Percentiles rank a stretch among this genome's conserved stretches.
Conservation (phyloP, 192 early-diverging fungal genomes). For the Chytriomyces sp. region DNA sequence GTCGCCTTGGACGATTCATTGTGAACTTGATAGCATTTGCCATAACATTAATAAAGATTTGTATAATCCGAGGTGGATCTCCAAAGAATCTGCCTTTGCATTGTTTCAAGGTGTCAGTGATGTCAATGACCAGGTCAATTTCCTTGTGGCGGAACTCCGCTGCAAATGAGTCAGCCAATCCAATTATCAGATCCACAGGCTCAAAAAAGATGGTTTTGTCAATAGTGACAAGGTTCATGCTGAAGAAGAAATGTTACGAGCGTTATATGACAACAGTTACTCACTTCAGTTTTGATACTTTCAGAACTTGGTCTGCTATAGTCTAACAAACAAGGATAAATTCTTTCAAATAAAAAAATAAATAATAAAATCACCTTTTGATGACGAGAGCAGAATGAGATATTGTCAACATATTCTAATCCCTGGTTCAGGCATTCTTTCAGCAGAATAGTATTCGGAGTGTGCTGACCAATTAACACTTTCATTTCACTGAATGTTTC, state of each 20-base stretch:
- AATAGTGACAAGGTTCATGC: conserved; percentile 37
- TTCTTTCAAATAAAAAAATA: conserved; percentile 32
- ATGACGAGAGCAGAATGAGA: background rate
- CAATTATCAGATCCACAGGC: conserved; percentile 19
- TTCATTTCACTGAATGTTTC: conserved; percentile 26
- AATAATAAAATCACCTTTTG: conserved; percentile 14
- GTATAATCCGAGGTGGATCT: conserved; percentile 49
- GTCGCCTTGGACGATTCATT: conserved; percentile 28
- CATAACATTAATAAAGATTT: conserved; percentile 55
- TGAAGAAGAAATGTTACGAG: background rate
- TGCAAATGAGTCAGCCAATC: conserved; percentile 31
- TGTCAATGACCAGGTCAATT: conserved; percentile 35
- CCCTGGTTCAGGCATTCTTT: background rate
- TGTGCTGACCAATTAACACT: background rate
- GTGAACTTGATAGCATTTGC: conserved; percentile 63
- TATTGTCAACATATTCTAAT: conserved; percentile 1
- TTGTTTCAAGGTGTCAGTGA: conserved; percentile 42
- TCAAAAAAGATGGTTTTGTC: conserved; percentile 13
- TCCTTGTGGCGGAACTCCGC: background rate
- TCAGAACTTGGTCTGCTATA: conserved; percentile 10
- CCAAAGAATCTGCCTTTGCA: conserved; percentile 50
- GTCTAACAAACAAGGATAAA: background rate
- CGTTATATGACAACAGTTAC: conserved; percentile 30
- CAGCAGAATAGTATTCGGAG: background rate
- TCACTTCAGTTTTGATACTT: conserved; percentile 13